Evolutionary conservation across 208 protist genomes (phyloP).

Genomic region (Crithidia bombi): DNA sequence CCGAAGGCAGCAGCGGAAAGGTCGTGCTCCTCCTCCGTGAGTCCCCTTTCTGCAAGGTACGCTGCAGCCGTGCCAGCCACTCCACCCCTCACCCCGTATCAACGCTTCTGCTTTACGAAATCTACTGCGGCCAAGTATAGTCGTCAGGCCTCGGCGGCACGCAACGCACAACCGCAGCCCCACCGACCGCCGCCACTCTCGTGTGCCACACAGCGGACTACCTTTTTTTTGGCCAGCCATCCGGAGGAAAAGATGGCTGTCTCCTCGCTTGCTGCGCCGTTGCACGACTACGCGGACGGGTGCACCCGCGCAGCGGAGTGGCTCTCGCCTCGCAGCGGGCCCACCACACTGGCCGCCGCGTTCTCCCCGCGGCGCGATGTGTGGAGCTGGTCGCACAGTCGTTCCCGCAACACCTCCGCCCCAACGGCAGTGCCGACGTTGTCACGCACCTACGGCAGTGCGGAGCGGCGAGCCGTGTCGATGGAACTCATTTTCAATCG

Average conservation of each 20-base stretch:
- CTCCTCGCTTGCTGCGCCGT: background rate
- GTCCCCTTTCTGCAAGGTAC: background rate
- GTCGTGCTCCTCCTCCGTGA: background rate
- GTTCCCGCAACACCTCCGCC: background rate
- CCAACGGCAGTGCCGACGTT: background rate
- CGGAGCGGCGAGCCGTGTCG: background rate
- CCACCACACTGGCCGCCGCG: background rate
- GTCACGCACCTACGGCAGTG: conserved; percentile 8
- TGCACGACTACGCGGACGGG: conserved; percentile 1
- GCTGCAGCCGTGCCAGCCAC: background rate
- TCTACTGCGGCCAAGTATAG: background rate
- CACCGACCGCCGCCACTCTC: no score
- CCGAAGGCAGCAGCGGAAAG: background rate
- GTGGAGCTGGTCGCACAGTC: conserved; percentile 9
- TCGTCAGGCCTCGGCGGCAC: background rate
- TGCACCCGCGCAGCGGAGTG: background rate
- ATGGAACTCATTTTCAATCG: conserved; percentile 17
- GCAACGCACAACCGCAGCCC: background rate
- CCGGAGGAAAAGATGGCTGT: no score
- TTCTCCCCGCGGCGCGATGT: background rate
- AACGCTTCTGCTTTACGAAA: conserved; percentile 21
- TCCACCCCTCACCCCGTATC: conserved; percentile 1
- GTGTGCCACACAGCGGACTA: no score
- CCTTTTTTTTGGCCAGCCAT: no score
- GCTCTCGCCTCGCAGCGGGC: background rate